These are phyloP conservation scores for Thelonectria blattea DNA, from an alignment of 2,329 filamentous ascomycete genomes.

Conservation along the genomic window DNA sequence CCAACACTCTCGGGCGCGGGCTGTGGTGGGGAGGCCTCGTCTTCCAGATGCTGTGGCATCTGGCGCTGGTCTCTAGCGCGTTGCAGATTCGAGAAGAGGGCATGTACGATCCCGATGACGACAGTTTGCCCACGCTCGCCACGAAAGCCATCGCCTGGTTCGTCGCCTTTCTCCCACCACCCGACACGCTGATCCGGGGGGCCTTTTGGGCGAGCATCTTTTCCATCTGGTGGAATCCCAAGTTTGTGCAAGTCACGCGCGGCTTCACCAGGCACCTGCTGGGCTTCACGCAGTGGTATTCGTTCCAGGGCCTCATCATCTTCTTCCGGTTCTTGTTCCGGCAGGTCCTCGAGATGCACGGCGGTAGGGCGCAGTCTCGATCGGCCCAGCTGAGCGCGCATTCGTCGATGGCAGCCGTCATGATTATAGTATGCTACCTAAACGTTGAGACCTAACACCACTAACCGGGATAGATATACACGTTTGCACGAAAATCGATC, in stretches of 20 bases:
- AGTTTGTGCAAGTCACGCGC: conserved; percentile 64
- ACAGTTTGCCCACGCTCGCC: conserved; percentile 23
- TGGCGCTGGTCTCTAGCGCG: conserved; percentile 38
- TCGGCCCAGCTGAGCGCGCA: conserved; percentile 60
- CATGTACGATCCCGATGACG: conserved; percentile 45
- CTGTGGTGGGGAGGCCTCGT: conserved; percentile 56
- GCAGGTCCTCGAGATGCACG: conserved; percentile 48
- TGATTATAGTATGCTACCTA: conserved; percentile 56
- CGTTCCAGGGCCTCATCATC: conserved; percentile 66
- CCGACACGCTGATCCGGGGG: conserved; percentile 51
- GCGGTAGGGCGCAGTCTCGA: conserved; percentile 45
- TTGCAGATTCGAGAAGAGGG: conserved; percentile 38
- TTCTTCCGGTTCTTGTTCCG: conserved; percentile 59
- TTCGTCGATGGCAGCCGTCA: conserved; percentile 57
- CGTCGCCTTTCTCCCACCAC: conserved; percentile 46
- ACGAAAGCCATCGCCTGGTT: conserved; percentile 24
- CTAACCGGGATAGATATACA: conserved; percentile 51
- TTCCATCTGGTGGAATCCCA: conserved; percentile 73
- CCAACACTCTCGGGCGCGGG: conserved; percentile 51
- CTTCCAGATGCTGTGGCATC: conserved; percentile 59
- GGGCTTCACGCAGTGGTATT: conserved; percentile 70
- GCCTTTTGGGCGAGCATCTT: conserved; percentile 56
- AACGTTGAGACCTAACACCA: not conserved
- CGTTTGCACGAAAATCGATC: conserved; percentile 52
- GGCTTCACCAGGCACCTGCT: conserved; percentile 65